Evolutionary conservation across 306 rosid genomes (phyloP), one percentile per base, ranked within the genome.

Genomic region (Vachellia pachyceras): DNA sequence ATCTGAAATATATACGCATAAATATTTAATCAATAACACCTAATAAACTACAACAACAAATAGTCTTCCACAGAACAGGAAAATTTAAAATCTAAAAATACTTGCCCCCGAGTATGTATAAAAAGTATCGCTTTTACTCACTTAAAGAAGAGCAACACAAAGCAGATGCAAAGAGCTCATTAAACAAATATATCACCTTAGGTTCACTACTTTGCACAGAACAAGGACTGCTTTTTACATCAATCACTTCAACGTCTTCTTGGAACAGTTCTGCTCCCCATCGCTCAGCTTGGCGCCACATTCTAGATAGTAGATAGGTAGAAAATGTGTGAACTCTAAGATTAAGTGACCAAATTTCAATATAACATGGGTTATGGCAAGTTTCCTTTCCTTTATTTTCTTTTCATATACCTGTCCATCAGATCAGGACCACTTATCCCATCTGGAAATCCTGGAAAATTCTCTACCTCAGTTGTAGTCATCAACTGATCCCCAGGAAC

Each of bases 401-500:
- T 23, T 73, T 72, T 71, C 25, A 45, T 55, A 71, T 80, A 94
- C 98, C 91, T 91, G 82, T 95, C 98, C 98, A 95, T 95, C 80
- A 95, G 86, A 83, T 95, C 98, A 23, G 98, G 98, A 88, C 98
- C 98, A 55, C 84, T 92, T 69, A 95, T 89, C 63, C 98, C 97
- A 40, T 95, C 98, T 0, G 98, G 97, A 83, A 95, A 95, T 49
- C 98, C 98, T 12, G 98, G 98, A 78, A 92, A 95, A 72, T 95
- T 95, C 87, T 95, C 98, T 45, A 95, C 97, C 85, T 95, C 98
- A 61, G 95, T 95, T 35, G 98, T 92, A 68, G 98, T 95, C 98
- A 95, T 95, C 84, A 95, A 87, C 83, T 95, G 98, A 23, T 97
- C 98, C 81, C 98, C 97, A 3, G 98, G 98, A 74, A 91, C 96